Evolutionary conservation across 305 asterid species (phyloP).

Genomic region (Coffea humblotiana): DNA sequence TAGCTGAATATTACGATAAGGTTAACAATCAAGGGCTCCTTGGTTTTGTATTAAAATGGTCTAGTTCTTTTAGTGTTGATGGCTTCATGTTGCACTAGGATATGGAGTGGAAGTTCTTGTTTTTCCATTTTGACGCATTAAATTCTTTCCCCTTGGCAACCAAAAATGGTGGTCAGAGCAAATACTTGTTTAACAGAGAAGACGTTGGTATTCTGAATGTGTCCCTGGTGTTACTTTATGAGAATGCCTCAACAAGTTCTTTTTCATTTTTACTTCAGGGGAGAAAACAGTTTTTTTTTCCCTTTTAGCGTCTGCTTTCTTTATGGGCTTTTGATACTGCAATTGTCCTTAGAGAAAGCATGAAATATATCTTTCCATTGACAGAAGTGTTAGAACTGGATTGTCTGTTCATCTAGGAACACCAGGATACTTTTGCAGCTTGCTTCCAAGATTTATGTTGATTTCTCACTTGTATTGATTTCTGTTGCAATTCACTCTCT

Average conservation of each 20-base stretch:
- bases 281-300: neutral
- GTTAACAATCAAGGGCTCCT: neutral
- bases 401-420: neutral
- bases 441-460: neutral
- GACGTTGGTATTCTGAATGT: neutral
- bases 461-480: neutral
- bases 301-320: neutral
- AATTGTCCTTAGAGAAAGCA: neutral
- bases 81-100: constrained; percentile 1
- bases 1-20: constrained; percentile 23
- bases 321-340: neutral
- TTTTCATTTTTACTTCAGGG: neutral
- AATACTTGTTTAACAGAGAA: neutral
- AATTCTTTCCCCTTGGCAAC: neutral
- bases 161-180: neutral
- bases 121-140: neutral
- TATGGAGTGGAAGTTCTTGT: neutral
- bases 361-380: neutral
- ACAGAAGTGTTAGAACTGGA: neutral
- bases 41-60: neutral
- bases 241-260: neutral
- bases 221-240: neutral
- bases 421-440: neutral
- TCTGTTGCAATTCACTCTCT: neutral
- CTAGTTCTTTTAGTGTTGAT: constrained; percentile 5